These are phyloP conservation scores for Akanthomyces dipterigenus DNA, from an alignment of 2,329 filamentous ascomycete species.

Conservation along the genomic window DNA sequence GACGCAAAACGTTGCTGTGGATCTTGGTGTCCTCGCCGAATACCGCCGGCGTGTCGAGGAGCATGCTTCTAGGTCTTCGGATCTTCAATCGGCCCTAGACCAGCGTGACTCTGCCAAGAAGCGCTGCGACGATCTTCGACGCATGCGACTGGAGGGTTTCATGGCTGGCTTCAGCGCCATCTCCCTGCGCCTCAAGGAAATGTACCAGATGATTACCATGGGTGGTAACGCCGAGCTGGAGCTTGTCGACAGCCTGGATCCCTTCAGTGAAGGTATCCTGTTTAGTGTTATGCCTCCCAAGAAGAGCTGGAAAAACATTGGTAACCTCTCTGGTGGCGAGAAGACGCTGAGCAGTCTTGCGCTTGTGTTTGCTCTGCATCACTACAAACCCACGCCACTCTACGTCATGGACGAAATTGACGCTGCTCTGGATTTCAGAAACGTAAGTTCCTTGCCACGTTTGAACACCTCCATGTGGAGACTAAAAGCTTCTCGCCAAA, in stretches of 20 bases:
- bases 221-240: constrained; percentile 96
- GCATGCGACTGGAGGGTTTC: constrained; percentile 87
- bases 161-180: constrained; percentile 97
- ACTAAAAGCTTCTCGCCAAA: neutral
- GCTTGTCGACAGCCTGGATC: constrained; percentile 90
- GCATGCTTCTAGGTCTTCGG: constrained; percentile 71
- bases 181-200: constrained; percentile 91
- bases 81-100: constrained; percentile 70
- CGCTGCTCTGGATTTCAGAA: constrained; percentile 93
- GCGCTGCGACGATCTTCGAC: constrained; percentile 84
- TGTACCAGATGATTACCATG: constrained; percentile 99
- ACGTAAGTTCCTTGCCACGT: constrained; percentile 57
- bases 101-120: constrained; percentile 84
- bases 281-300: constrained; percentile 99
- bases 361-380: constrained; percentile 94
- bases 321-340: constrained; percentile 90
- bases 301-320: constrained; percentile 99
- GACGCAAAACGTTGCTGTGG: constrained; percentile 80
- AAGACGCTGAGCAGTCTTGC: constrained; percentile 93
- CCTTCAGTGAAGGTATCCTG: constrained; percentile 92
- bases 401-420: constrained; percentile 99
- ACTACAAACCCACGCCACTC: constrained; percentile 93
- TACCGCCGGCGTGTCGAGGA: constrained; percentile 83
- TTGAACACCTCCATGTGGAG: neutral
- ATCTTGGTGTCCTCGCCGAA: constrained; percentile 80